Evolutionary conservation across 108 stramenopile species (phyloP).

Genomic region (Skeletonema menzelii): DNA sequence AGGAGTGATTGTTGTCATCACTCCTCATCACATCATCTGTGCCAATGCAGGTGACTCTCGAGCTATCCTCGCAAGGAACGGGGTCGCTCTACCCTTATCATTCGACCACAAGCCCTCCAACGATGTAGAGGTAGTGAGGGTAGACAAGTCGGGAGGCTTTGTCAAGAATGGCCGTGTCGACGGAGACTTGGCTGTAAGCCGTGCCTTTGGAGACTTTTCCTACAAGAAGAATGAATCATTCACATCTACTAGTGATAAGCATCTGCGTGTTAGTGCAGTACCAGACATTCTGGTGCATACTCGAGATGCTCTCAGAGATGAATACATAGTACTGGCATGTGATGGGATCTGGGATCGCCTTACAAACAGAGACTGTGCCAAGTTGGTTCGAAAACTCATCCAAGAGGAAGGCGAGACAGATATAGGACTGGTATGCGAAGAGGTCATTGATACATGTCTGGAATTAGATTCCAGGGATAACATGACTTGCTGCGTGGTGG

Average conservation of each 20-base stretch:
- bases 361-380: constrained; percentile 60
- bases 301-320: constrained; percentile 65
- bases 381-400: constrained; percentile 52
- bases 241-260: constrained; percentile 18
- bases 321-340: constrained; percentile 74
- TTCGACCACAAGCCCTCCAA: constrained; percentile 97
- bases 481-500: constrained; percentile 65
- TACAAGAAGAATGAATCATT: constrained; percentile 51
- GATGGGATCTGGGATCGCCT: constrained; percentile 90
- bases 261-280: constrained; percentile 81
- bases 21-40: constrained; percentile 89
- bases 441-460: constrained; percentile 73
- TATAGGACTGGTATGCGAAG: constrained; percentile 82
- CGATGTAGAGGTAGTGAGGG: constrained; percentile 65
- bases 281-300: constrained; percentile 81
- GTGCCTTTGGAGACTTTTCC: constrained; percentile 93
- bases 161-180: constrained; percentile 88
- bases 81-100: constrained; percentile 68
- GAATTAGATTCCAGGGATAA: constrained; percentile 83
- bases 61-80: constrained; percentile 68
- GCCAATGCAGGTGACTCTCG: constrained; percentile 98
- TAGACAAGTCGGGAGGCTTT: constrained; percentile 76
- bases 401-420: constrained; percentile 64
- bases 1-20: constrained; percentile 82
- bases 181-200: constrained; percentile 95